These are phyloP conservation scores for Ogataea polymorpha DNA, from an alignment of 805 yeast genomes.

Conservation along the genomic window DNA sequence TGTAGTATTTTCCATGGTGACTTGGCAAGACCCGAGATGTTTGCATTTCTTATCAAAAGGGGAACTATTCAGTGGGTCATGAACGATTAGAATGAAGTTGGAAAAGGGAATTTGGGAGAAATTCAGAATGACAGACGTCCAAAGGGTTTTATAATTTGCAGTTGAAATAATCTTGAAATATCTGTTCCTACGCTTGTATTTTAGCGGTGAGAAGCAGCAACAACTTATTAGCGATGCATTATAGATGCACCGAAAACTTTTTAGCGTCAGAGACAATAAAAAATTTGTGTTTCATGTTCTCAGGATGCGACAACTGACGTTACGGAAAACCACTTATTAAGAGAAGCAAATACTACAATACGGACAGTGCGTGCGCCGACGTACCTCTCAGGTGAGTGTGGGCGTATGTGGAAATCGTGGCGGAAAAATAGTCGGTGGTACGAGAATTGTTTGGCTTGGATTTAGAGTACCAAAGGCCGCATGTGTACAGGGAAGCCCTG, in stretches of 20 bases:
- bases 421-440: background rate
- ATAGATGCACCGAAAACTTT: conserved; percentile 7
- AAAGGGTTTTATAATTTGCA: conserved; percentile 5
- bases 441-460: no score
- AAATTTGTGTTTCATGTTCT: conserved; percentile 4
- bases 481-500: background rate
- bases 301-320: background rate
- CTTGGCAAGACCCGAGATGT: conserved; percentile 24
- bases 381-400: background rate
- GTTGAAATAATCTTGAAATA: background rate
- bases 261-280: conserved; percentile 3
- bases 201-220: conserved; percentile 7
- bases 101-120: background rate
- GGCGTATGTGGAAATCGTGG: background rate
- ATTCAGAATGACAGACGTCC: conserved; percentile 1
- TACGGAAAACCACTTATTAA: background rate
- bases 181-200: background rate
- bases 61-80: background rate
- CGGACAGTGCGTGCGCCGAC: background rate
- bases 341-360: background rate
- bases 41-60: conserved; percentile 39
- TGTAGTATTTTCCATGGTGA: conserved; percentile 13
- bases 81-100: background rate
- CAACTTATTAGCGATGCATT: conserved; percentile 7
- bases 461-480: no score